These are phyloP conservation scores for Vigna reflexopilosa DNA, from an alignment of 306 rosid genomes.

Conservation along the genomic window DNA sequence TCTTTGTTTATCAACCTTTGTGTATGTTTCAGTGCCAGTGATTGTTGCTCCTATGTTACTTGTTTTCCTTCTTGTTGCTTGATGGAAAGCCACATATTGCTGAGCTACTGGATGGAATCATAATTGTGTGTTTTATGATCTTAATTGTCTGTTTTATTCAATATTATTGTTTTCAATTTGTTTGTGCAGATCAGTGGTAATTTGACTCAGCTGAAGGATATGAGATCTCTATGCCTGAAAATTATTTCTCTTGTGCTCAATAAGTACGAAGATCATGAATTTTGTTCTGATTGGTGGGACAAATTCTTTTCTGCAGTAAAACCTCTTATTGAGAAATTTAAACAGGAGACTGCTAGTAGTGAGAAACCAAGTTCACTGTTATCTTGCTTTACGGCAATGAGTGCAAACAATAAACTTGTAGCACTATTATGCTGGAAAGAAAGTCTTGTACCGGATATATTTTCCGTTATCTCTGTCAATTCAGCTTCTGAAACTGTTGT, in stretches of 20 bases:
- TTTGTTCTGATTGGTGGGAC: slow-evolving; percentile 78
- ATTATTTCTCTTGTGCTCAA: slow-evolving; percentile 68
- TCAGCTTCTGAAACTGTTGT: slow-evolving; percentile 81
- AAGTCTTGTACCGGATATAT: slow-evolving; percentile 83
- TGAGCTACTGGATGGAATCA: slow-evolving; percentile 7
- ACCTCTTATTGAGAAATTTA: slow-evolving; percentile 70
- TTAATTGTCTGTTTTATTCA: slow-evolving; percentile 26
- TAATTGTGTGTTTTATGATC: background rate
- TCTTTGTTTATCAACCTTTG: background rate
- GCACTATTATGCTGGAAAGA: slow-evolving; percentile 63
- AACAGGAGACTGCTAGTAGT: slow-evolving; percentile 86
- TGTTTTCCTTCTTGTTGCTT: slow-evolving; percentile 24
- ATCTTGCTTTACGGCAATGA: slow-evolving; percentile 91
- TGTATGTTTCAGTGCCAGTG: background rate
- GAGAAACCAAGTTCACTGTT: slow-evolving; percentile 94
- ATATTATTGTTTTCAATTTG: slow-evolving; percentile 28
- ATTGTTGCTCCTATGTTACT: background rate
- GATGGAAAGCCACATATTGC: slow-evolving; percentile 2
- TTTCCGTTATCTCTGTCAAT: slow-evolving; percentile 63
- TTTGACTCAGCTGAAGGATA: slow-evolving; percentile 79
- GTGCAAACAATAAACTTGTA: slow-evolving; percentile 71
- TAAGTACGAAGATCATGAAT: slow-evolving; percentile 77
- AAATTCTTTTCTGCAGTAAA: slow-evolving; percentile 77
- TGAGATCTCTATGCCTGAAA: slow-evolving; percentile 89
- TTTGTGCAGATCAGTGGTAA: slow-evolving; percentile 59